Evolutionary conservation across 108 stramenopile species (phyloP).

Genomic region (Fragilaria crotonensis): DNA sequence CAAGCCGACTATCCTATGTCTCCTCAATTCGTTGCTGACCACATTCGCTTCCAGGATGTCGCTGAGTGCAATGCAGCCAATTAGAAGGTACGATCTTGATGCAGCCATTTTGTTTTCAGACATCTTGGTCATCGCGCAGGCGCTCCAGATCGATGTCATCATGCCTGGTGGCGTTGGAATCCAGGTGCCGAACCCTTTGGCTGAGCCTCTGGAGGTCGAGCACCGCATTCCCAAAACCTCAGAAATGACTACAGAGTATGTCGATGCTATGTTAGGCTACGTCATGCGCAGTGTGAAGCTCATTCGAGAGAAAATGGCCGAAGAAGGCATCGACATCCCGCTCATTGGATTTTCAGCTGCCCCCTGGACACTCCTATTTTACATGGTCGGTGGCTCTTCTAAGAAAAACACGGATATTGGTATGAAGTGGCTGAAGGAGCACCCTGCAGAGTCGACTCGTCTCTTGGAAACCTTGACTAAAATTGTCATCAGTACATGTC

Average conservation of each 20-base stretch:
- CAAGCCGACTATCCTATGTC: neutral
- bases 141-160: constrained; percentile 78
- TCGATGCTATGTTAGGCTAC: constrained; percentile 74
- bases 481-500: constrained; percentile 89
- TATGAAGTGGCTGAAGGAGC: constrained; percentile 65
- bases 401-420: constrained; percentile 84
- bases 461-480: constrained; percentile 77
- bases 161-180: constrained; percentile 96
- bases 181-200: constrained; percentile 78
- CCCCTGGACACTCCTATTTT: constrained; percentile 93
- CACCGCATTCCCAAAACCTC: constrained; percentile 55
- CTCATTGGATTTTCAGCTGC: constrained; percentile 94
- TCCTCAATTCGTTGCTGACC: neutral
- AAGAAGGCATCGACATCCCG: constrained; percentile 71
- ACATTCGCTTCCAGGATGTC: constrained; percentile 42
- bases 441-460: constrained; percentile 69
- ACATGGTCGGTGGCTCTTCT: constrained; percentile 93
- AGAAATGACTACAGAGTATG: constrained; percentile 54
- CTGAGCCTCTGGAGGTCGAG: constrained; percentile 64
- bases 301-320: constrained; percentile 76
- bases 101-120: constrained; percentile 96
- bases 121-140: constrained; percentile 90
- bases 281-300: constrained; percentile 70
- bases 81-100: constrained; percentile 87
- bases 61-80: constrained; percentile 91